Conservation (phyloP, 345 rosid genomes). For the Capsella bursapastoris region DNA sequence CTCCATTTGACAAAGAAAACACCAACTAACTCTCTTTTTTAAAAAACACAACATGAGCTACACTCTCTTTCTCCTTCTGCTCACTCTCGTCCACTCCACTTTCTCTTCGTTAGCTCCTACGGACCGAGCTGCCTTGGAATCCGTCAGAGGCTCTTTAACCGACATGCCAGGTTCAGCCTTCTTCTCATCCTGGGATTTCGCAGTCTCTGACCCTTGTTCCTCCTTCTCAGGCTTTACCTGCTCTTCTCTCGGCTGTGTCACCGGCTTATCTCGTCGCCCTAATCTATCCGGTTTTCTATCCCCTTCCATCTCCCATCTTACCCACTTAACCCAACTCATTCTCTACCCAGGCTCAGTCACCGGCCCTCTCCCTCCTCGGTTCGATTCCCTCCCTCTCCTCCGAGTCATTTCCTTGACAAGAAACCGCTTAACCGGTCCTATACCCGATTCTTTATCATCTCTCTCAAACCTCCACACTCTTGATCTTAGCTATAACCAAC, state of each 20-base stretch:
- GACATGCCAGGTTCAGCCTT: constrained; percentile 63
- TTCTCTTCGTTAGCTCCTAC: constrained; percentile 35
- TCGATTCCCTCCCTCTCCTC: constrained; percentile 57
- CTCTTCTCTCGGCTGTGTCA: constrained; percentile 48
- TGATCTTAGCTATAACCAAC: constrained; percentile 75
- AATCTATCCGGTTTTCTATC: constrained; percentile 83
- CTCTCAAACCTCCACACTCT: constrained; percentile 69
- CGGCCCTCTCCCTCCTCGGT: constrained; percentile 75
- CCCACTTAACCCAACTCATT: constrained; percentile 69
- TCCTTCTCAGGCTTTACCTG: constrained; percentile 70
- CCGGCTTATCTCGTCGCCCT: constrained; percentile 62
- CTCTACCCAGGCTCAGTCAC: constrained; percentile 83
- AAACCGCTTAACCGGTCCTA: constrained; percentile 79
- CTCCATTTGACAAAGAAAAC: constrained; percentile 18
- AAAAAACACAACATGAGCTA: constrained; percentile 34
- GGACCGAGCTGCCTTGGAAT: constrained; percentile 49
- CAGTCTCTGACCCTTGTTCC: constrained; percentile 62
- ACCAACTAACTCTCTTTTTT: too few species aligned
- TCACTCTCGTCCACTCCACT: constrained; percentile 36
- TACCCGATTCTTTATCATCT: constrained; percentile 60
- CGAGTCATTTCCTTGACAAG: constrained; percentile 71
- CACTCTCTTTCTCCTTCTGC: constrained; percentile 32
- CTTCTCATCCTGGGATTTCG: constrained; percentile 72
- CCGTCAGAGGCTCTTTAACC: constrained; percentile 61
- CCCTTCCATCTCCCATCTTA: constrained; percentile 60